These are phyloP conservation scores for Hirschioporus abietinus DNA, from an alignment of 768 basidiomycete genomes.

Conservation along the genomic window DNA sequence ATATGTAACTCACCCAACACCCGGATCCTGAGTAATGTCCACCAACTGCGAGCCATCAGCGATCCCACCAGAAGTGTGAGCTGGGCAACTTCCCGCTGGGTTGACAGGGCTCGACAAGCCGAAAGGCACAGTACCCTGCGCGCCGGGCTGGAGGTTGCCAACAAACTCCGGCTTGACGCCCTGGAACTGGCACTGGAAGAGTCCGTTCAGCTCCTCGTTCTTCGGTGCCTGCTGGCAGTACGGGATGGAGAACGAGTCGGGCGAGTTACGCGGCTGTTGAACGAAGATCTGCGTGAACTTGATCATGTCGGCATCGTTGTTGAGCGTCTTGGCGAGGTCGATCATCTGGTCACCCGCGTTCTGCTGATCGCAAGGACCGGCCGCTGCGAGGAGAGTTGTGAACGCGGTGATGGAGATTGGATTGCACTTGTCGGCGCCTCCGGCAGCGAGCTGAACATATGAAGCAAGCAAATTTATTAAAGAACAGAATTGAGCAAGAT, in stretches of 20 bases:
- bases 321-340: constrained; percentile 32
- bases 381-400: constrained; percentile 16
- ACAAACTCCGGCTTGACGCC: constrained; percentile 42
- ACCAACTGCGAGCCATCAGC: constrained; percentile 44
- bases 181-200: constrained; percentile 56
- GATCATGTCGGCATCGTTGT: constrained; percentile 15
- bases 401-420: constrained; percentile 10
- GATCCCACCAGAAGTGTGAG: constrained; percentile 43
- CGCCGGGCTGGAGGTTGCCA: constrained; percentile 37
- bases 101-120: constrained; percentile 33
- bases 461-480: neutral
- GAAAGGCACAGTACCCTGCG: constrained; percentile 48
- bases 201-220: constrained; percentile 47
- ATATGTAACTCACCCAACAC: constrained; percentile 15
- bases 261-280: constrained; percentile 26
- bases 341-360: constrained; percentile 45
- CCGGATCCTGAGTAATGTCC: constrained; percentile 30
- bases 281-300: constrained; percentile 17
- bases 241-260: constrained; percentile 38
- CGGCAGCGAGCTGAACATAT: constrained; percentile 8
- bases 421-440: constrained; percentile 13
- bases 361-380: constrained; percentile 36
- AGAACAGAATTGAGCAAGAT: neutral
- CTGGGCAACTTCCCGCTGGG: constrained; percentile 50
- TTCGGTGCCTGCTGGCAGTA: constrained; percentile 50